Conservation (phyloP, 2,329 filamentous ascomycete genomes). For the Colletotrichum magnum region DNA sequence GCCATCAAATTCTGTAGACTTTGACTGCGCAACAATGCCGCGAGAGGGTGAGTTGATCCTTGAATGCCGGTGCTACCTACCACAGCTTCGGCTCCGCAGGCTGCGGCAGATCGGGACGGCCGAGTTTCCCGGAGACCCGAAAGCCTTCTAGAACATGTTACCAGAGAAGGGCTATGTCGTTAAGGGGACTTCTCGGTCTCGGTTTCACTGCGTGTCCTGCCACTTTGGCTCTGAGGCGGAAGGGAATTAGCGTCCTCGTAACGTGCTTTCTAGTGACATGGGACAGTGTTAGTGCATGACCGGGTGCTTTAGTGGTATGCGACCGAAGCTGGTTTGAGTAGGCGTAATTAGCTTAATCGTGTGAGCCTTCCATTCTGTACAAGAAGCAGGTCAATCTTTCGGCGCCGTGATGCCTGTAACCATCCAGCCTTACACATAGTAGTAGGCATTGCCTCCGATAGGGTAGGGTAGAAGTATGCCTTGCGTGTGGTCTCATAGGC, state of each 20-base stretch:
- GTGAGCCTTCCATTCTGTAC: too few species aligned
- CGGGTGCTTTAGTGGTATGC: too few species aligned
- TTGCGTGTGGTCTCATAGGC: slow-evolving; percentile 22
- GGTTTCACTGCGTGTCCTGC: slow-evolving; percentile 18
- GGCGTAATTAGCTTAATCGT: too few species aligned
- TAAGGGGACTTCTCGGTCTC: slow-evolving; percentile 18
- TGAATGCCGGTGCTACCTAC: too few species aligned
- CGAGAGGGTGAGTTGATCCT: too few species aligned
- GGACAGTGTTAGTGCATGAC: slow-evolving; percentile 8
- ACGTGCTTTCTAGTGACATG: not conserved
- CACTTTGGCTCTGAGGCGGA: not conserved
- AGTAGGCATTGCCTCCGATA: not conserved
- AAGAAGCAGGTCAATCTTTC: not conserved
- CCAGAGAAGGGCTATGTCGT: too few species aligned
- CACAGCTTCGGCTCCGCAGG: slow-evolving; percentile 11
- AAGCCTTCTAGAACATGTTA: slow-evolving; percentile 22
- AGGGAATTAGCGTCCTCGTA: slow-evolving; percentile 6
- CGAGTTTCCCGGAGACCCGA: not conserved
- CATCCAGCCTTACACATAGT: slow-evolving; percentile 19
- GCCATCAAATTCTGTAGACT: too few species aligned
- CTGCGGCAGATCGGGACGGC: slow-evolving; percentile 5
- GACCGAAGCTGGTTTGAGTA: too few species aligned
- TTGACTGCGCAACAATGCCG: too few species aligned
- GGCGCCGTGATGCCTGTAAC: not conserved
- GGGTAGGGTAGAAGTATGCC: slow-evolving; percentile 15